Evolutionary conservation across 1,139 yeast species (phyloP).

Genomic region (Scheffersomyces segobiensis): DNA sequence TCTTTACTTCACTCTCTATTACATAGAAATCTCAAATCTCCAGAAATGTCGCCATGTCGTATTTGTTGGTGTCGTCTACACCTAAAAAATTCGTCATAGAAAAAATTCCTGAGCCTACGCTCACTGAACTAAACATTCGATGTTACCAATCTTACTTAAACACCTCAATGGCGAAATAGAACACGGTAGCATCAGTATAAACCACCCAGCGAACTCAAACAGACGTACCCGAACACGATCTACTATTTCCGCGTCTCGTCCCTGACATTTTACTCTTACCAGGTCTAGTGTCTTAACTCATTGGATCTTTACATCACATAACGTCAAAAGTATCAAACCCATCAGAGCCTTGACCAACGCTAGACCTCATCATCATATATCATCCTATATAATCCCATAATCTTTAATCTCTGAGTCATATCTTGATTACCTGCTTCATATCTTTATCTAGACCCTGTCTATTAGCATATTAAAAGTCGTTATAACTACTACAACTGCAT

Average conservation of each 20-base stretch:
- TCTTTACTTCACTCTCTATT: no score
- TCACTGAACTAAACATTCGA: neutral
- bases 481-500: neutral
- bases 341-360: neutral
- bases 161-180: neutral
- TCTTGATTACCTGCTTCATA: no score
- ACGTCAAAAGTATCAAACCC: neutral
- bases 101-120: neutral
- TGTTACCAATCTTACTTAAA: neutral
- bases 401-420: neutral
- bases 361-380: neutral
- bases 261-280: neutral
- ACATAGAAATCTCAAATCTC: neutral
- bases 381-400: neutral
- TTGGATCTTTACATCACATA: neutral
- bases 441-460: neutral
- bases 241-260: neutral
- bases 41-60: neutral
- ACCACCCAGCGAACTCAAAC: neutral
- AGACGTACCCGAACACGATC: neutral
- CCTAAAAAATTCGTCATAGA: neutral
- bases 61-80: neutral
- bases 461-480: neutral
- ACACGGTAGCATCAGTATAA: neutral
- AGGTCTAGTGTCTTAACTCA: neutral